Base-by-base conservation (phyloP, 495 filamentous ascomycete species). In the Hypoxylon crocopeplum region DNA sequence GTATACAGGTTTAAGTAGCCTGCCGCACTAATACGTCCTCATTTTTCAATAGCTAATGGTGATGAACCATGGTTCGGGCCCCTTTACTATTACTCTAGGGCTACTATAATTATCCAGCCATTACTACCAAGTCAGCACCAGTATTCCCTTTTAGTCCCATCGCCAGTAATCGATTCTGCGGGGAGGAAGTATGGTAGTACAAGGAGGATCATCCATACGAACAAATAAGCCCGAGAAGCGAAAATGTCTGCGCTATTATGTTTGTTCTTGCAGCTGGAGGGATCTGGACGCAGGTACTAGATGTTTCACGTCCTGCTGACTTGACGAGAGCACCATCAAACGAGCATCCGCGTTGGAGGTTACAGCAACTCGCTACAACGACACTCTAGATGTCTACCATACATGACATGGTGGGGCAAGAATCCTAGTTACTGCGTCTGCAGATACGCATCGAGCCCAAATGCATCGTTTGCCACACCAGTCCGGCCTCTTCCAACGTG, bases 231-330 rank as follows among this genome's bases (percentile, higher is more conserved):
- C 50, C 58, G 38, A 62, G 38, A 56, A 34, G 45, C 15, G 24
- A 25, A 17, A 1, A 22, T 44, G n/a, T 33, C 34, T 3, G n/a
- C 32, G 15, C n/a, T 19, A 46, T 48, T 44, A 24, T 11, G 47
- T 39, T 29, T 54, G 36, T 16, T 25, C 30, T 42, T 45, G 34
- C 48, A 58, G 32, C 48, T 52, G 22, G 53, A 63, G 29, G 60
- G 42, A 54, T 63, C 37, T 58, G 22, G 13, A 63, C 42, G 53
- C 42, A 49, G 54, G 53, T 63, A 53, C 48, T 54, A n/a, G 12
- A 17, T 38, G 60, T 63, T 63, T 58, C 53, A 58, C 10, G 15
- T 39, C 36, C 29, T 52, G n/a, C 22, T 38, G 5, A 56, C 22
- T 49, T 48, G 4, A 13, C 20, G 25, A 32, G n/a, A 45, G 29